Conservation (phyloP, 2,329 filamentous ascomycete species). For the Verruconis gallopava region DNA sequence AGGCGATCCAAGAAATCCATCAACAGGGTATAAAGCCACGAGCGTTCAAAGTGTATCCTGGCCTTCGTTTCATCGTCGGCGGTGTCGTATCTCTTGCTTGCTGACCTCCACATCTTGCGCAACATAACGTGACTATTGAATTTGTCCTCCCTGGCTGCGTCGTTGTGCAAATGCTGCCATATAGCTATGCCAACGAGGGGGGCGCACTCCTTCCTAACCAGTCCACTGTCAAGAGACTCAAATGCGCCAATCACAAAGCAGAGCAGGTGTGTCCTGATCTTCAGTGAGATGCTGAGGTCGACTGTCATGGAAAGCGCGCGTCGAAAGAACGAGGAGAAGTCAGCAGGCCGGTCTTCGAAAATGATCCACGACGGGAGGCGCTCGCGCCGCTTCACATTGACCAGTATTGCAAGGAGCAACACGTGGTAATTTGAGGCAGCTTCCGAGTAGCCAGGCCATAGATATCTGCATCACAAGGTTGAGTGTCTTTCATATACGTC, state of each 20-base stretch:
- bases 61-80: constrained; percentile 70
- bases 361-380: constrained; percentile 75
- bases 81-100: constrained; percentile 73
- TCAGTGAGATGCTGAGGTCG: constrained; percentile 30
- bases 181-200: constrained; percentile 87
- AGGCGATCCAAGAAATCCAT: constrained; percentile 69
- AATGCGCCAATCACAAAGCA: constrained; percentile 85
- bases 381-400: constrained; percentile 80
- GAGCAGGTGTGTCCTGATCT: constrained; percentile 62
- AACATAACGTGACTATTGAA: constrained; percentile 62
- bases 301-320: constrained; percentile 79
- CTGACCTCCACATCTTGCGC: constrained; percentile 81
- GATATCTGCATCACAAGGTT: constrained; percentile 49
- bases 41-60: constrained; percentile 75
- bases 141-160: constrained; percentile 57
- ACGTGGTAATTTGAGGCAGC: constrained; percentile 87
- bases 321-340: constrained; percentile 82
- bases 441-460: constrained; percentile 88
- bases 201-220: constrained; percentile 92
- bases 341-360: constrained; percentile 62
- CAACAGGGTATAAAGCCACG: constrained; percentile 80
- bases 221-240: constrained; percentile 76
- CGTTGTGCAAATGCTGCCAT: constrained; percentile 84
- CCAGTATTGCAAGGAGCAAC: constrained; percentile 69
- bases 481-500: constrained; percentile 15